Percentiles rank a stretch among this genome's conserved stretches.
These are phyloP conservation scores for Peribolospora baueri DNA, from an alignment of 768 basidiomycete species.

Conservation along the genomic window DNA sequence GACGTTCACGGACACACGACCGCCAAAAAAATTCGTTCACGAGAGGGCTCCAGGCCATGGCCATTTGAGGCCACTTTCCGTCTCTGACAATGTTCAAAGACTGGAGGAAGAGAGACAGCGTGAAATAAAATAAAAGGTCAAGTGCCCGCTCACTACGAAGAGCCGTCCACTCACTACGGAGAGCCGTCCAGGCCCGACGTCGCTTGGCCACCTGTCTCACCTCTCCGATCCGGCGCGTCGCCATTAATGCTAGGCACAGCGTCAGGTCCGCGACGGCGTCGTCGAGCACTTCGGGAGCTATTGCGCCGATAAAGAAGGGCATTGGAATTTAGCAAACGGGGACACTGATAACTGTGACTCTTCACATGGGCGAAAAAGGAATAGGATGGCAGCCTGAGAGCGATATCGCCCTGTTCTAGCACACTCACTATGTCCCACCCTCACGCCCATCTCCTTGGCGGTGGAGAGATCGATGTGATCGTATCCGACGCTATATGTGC, in stretches of 20 bases:
- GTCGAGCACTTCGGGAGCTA: conserved; percentile 64
- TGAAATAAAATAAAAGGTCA: neutral
- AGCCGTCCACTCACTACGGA: neutral
- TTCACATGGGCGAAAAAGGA: neutral
- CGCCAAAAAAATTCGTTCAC: conserved; percentile 30
- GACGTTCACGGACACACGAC: conserved; percentile 24
- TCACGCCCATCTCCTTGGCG: conserved; percentile 35
- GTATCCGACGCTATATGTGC: conserved; percentile 79
- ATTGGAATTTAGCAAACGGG: neutral
- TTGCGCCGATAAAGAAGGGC: too few species aligned
- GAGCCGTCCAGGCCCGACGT: neutral
- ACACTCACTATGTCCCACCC: conserved; percentile 42
- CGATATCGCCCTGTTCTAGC: too few species aligned
- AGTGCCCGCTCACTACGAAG: neutral
- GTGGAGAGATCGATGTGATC: conserved; percentile 56
- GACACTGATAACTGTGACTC: neutral
- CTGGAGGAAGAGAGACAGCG: neutral
- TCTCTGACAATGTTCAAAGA: neutral
- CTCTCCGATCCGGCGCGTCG: conserved; percentile 50
- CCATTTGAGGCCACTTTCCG: conserved; percentile 49
- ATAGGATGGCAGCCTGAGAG: too few species aligned
- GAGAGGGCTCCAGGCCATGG: conserved; percentile 57
- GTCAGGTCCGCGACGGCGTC: conserved; percentile 81
- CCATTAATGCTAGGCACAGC: conserved; percentile 84
- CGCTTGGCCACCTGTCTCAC: conserved; percentile 22